Evolutionary conservation across 1,139 yeast genomes (phyloP).

Genomic region (Geotrichum carabidarum): DNA sequence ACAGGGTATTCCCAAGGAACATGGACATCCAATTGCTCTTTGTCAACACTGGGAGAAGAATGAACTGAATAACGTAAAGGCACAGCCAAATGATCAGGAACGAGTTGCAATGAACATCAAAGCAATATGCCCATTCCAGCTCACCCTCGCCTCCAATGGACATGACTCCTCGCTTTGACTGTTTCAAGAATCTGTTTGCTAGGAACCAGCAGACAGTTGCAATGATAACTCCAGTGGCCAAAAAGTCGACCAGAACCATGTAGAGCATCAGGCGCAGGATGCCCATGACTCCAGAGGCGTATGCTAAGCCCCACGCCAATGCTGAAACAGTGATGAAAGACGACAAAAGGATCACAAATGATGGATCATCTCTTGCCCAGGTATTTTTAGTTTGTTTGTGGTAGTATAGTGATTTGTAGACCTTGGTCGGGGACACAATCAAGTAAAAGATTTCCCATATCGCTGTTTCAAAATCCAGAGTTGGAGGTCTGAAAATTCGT

Average conservation of each 20-base stretch:
- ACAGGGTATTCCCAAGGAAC: conserved; percentile 71
- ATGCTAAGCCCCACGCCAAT: conserved; percentile 84
- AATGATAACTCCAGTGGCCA: conserved; percentile 61
- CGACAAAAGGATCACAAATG: conserved; percentile 69
- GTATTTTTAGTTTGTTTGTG: conserved; percentile 64
- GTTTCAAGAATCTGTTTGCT: conserved; percentile 57
- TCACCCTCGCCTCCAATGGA: conserved; percentile 39
- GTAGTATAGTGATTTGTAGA: conserved; percentile 74
- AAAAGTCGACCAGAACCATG: conserved; percentile 82
- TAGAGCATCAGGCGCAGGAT: conserved; percentile 62
- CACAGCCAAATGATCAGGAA: conserved; percentile 75
- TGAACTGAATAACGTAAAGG: conserved; percentile 70
- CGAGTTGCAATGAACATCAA: conserved; percentile 88
- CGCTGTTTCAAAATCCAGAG: conserved; percentile 87
- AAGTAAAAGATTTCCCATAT: conserved; percentile 82
- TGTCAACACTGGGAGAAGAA: conserved; percentile 66
- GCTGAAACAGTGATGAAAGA: conserved; percentile 66
- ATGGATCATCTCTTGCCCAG: conserved; percentile 90
- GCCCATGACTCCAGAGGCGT: conserved; percentile 57
- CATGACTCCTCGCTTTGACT: conserved; percentile 30
- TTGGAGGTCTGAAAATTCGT: conserved; percentile 64
- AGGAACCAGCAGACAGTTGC: conserved; percentile 71
- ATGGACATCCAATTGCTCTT: conserved; percentile 60
- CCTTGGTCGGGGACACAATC: conserved; percentile 69
- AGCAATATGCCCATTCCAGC: conserved; percentile 91